Evolutionary conservation across 805 yeast genomes (phyloP).

Genomic region (Spathaspora girioi): DNA sequence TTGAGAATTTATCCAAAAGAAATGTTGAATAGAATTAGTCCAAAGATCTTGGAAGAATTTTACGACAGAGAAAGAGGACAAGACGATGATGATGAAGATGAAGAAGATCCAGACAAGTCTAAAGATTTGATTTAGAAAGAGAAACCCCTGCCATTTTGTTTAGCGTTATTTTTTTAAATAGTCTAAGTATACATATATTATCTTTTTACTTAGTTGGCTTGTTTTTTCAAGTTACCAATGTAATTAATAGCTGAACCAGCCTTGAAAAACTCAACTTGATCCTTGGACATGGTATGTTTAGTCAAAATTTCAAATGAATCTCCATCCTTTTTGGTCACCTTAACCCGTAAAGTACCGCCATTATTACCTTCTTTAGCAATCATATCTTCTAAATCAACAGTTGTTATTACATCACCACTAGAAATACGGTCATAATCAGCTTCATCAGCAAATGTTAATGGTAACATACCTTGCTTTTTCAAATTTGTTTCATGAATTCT

Average conservation of each 20-base stretch:
- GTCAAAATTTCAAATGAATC: constrained; percentile 64
- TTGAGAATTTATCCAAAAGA: constrained; percentile 99
- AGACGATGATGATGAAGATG: constrained; percentile 49
- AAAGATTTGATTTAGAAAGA: constrained; percentile 7
- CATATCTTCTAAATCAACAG: constrained; percentile 72
- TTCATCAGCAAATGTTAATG: constrained; percentile 88
- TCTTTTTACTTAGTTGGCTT: background rate
- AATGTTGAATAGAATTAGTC: constrained; percentile 96
- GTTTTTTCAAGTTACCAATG: constrained; percentile 57
- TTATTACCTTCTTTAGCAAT: constrained; percentile 79
- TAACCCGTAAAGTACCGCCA: constrained; percentile 73
- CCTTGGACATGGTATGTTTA: constrained; percentile 95
- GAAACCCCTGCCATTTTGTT: background rate
- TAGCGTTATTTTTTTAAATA: background rate
- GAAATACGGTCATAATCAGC: constrained; percentile 78
- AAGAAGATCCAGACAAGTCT: constrained; percentile 18
- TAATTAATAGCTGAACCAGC: constrained; percentile 96
- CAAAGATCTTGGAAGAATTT: constrained; percentile 92
- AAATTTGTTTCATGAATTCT: constrained; percentile 97
- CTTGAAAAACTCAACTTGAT: constrained; percentile 92
- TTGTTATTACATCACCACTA: constrained; percentile 75
- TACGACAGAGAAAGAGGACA: constrained; percentile 83
- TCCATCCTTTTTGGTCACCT: constrained; percentile 67
- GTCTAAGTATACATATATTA: background rate
- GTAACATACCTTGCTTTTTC: constrained; percentile 97